phyloP scores from a whole-genome alignment of 2,329 filamentous ascomycete genomes.

The Alternaria sp. region DNA sequence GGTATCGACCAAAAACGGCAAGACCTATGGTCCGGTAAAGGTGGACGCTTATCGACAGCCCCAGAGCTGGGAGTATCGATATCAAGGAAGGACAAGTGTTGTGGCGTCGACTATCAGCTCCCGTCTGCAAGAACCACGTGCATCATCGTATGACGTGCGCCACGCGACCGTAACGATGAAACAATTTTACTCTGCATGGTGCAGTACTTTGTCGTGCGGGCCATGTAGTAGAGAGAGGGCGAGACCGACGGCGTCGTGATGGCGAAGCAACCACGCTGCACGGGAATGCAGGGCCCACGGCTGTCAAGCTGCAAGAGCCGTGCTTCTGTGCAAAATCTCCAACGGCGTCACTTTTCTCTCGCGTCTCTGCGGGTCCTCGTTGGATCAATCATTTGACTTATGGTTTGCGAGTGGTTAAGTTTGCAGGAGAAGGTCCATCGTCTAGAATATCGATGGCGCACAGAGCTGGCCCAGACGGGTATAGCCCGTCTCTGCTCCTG shows the following conservation, averaged over 20 bases:
- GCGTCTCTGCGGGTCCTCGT: not conserved
- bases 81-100: not conserved
- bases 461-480: not conserved
- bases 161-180: not conserved
- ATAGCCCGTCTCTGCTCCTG: not conserved
- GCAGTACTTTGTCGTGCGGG: not conserved
- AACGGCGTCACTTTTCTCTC: conserved; percentile 4
- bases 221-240: not conserved
- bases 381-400: not conserved
- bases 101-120: not conserved
- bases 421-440: not conserved
- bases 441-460: conserved; percentile 5
- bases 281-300: conserved; percentile 4
- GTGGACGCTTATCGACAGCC: not conserved
- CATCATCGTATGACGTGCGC: conserved; percentile 6
- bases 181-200: not conserved
- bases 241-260: conserved; percentile 6
- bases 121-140: conserved; percentile 8
- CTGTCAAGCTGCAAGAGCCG: conserved; percentile 4
- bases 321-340: not conserved
- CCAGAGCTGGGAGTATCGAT: not conserved
- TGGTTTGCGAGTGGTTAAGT: conserved; percentile 5
- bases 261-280: not conserved
- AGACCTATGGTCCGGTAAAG: not conserved
- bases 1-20: not conserved